These are phyloP conservation scores for Neonectria faginata DNA, from an alignment of 2,329 filamentous ascomycete species.

Conservation along the genomic window DNA sequence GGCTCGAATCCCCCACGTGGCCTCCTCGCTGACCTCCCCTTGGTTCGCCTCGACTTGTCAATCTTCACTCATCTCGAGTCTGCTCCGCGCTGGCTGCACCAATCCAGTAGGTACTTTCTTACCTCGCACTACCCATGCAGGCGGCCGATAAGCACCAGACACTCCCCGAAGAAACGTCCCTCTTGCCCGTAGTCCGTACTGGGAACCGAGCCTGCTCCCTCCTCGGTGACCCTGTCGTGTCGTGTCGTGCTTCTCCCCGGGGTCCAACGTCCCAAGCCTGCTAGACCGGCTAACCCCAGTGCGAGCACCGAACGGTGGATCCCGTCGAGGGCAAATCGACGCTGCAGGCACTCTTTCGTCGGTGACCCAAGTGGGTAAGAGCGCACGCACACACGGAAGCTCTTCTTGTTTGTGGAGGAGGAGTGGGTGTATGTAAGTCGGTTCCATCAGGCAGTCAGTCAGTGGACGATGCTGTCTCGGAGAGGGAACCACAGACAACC, in stretches of 20 bases:
- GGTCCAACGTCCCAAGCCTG: not conserved
- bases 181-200: not conserved
- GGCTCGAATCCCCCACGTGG: not conserved
- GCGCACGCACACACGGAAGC: constrained; percentile 12
- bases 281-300: not conserved
- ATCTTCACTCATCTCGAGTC: not conserved
- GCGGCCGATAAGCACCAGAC: not conserved
- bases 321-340: not conserved
- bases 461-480: too few species aligned
- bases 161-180: not conserved
- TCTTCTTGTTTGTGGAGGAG: not conserved
- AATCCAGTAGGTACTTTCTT: too few species aligned
- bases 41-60: not conserved
- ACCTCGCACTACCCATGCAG: not conserved
- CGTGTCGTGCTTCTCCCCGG: not conserved
- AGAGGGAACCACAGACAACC: not conserved
- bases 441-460: too few species aligned
- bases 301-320: constrained; percentile 14
- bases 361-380: constrained; percentile 25
- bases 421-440: not conserved
- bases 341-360: constrained; percentile 2
- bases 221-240: not conserved
- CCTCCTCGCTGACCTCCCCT: not conserved
- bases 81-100: too few species aligned
- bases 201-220: not conserved